phyloP scores from a whole-genome alignment of 495 filamentous ascomycete species.

The Aspergillus saccharolyticus region DNA sequence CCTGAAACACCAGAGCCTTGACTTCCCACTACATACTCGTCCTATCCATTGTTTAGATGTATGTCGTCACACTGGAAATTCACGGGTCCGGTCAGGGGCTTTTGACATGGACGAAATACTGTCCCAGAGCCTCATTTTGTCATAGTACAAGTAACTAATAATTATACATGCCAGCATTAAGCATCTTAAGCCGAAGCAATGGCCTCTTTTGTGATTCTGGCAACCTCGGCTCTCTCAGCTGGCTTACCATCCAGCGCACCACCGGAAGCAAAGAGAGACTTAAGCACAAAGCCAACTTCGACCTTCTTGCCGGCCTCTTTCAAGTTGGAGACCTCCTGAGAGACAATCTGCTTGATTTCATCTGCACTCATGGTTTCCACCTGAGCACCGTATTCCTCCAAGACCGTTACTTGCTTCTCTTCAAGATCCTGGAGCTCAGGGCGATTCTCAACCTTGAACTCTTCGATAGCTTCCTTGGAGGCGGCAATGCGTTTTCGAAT shows the following conservation, averaged over 20 bases:
- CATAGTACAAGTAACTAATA: conserved; percentile 18
- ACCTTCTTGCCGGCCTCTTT: conserved; percentile 39
- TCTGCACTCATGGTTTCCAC: conserved; percentile 47
- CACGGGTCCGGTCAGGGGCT: too few species aligned
- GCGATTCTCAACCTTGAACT: conserved; percentile 48
- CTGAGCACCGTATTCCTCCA: conserved; percentile 53
- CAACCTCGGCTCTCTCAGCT: conserved; percentile 46
- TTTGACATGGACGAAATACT: too few species aligned
- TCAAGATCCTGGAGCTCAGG: conserved; percentile 56
- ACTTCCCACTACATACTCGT: not conserved
- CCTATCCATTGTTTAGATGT: not conserved
- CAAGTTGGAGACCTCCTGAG: conserved; percentile 37
- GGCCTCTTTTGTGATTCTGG: conserved; percentile 41
- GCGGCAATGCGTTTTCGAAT: conserved; percentile 51
- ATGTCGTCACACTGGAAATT: too few species aligned
- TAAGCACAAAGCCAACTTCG: conserved; percentile 44
- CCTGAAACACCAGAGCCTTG: not conserved
- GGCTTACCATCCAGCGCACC: conserved; percentile 50
- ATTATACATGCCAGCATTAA: conserved; percentile 8
- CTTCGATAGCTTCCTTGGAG: conserved; percentile 44
- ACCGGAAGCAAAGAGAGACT: conserved; percentile 41
- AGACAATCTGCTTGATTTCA: conserved; percentile 45
- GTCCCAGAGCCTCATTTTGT: not conserved
- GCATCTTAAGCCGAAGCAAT: conserved; percentile 18
- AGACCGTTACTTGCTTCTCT: conserved; percentile 46